phyloP scores from a whole-genome alignment of 441 rosid species.

The Erodium texanum region DNA sequence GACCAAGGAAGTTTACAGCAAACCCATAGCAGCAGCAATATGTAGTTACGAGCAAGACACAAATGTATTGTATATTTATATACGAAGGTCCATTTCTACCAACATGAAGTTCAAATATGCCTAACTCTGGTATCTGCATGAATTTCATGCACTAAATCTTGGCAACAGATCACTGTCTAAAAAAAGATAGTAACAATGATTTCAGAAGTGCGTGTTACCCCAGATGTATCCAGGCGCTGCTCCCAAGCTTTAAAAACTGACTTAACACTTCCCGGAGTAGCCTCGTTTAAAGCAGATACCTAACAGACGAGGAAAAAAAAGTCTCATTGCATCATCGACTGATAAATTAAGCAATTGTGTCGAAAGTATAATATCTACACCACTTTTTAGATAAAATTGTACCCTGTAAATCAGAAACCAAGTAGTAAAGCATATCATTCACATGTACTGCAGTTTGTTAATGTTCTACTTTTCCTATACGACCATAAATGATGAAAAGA shows the following conservation, averaged over 20 bases:
- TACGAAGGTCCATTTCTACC: neutral
- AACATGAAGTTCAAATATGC: neutral
- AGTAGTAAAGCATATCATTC: neutral
- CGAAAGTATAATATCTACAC: neutral
- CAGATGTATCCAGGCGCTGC: slow-evolving; percentile 58
- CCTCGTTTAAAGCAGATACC: slow-evolving; percentile 83
- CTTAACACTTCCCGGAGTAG: slow-evolving; percentile 76
- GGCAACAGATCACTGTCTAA: neutral
- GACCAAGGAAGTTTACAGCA: neutral
- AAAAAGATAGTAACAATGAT: neutral
- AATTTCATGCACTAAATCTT: slow-evolving; percentile 2
- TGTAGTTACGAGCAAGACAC: neutral
- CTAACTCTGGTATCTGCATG: neutral
- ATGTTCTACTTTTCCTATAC: neutral
- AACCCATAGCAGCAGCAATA: neutral
- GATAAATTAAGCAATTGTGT: neutral
- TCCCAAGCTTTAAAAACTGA: slow-evolving; percentile 93
- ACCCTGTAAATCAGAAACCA: neutral
- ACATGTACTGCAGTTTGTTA: neutral
- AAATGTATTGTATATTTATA: neutral
- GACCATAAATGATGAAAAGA: neutral
- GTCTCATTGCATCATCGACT: neutral
- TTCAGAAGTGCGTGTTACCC: slow-evolving; percentile 28
- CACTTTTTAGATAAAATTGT: neutral
- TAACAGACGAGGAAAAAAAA: slow-evolving; percentile 16